Percentiles rank a stretch among this genome's conserved stretches.
Evolutionary conservation across 108 stramenopile species (phyloP).

Genomic region (Aurantiochytrium sp.): DNA sequence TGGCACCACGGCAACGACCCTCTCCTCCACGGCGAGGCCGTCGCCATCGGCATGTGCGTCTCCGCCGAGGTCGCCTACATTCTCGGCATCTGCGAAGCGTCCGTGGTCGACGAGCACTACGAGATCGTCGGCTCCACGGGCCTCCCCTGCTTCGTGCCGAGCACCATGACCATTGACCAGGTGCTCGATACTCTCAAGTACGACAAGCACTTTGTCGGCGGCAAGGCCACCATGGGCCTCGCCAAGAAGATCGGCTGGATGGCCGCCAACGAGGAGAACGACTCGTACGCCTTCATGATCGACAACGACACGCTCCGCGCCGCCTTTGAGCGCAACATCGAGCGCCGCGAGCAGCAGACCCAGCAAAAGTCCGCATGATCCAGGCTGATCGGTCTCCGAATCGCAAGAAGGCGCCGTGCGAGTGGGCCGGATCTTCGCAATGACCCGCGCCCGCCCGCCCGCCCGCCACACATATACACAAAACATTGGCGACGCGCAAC

Average conservation of each 20-base stretch:
- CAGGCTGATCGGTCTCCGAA: too few relatives aligned
- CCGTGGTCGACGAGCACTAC: conserved; percentile 39
- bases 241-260: conserved; percentile 37
- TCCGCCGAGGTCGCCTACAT: conserved; percentile 39
- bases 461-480: too few relatives aligned
- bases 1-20: conserved; percentile 29
- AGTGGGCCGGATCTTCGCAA: too few relatives aligned
- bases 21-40: conserved; percentile 49
- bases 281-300: conserved; percentile 34
- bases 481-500: too few relatives aligned
- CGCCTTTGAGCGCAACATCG: conserved; percentile 35
- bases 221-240: conserved; percentile 43
- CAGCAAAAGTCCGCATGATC: background rate
- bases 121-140: conserved; percentile 34
- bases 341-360: conserved; percentile 11
- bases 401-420: too few relatives aligned
- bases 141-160: conserved; percentile 37
- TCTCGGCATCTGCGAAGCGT: conserved; percentile 36
- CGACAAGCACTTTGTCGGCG: conserved; percentile 47
- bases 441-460: too few relatives aligned
- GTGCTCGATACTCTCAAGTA: conserved; percentile 41
- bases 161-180: conserved; percentile 15
- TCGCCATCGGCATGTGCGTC: conserved; percentile 50
- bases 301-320: conserved; percentile 21
- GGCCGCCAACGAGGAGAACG: conserved; percentile 40